Base-by-base conservation (phyloP, 129 eudicot genomes). In the Erigeron canadensis region DNA sequence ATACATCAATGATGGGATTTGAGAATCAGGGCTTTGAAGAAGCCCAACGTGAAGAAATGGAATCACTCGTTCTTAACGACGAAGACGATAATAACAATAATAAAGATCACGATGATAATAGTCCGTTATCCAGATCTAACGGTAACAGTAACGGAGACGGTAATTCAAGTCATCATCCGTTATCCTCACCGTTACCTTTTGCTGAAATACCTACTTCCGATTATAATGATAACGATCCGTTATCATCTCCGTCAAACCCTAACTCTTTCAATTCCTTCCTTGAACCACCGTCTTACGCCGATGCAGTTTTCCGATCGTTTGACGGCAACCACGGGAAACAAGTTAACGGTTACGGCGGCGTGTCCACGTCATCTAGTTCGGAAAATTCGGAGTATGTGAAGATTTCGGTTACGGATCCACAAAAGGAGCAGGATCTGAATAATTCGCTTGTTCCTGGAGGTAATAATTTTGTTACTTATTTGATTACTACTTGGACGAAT, bases 241-340 rank as follows among this genome's bases (percentile, higher is more conserved):
- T 81, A 17, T 48, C 69, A 38, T 59, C 77, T 54, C 59, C 82
- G 67, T 55, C 80, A 65, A 84, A 69, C 82, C 89, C 84, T 71
- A 84, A 61, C 77, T 79, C 85, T 4, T 76, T 86, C 72, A 82
- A 88, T 47, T 71, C 93, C 54, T 80, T 87, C 69, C 95, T 93
- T 60, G 96, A 93, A 53, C 98, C 96, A 4, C 98, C 96, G 8
- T 93, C 96, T 5, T 92, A 89, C 73, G 96, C 96, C 0, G 98
- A 93, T 8, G 95, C 96, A 1, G 81, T 93, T n/a, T 93, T 93
- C 81, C 23, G 84, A 78, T 93, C 98, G 48, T 93, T 89, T 59
- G 98, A 91, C 72, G 77, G 84, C 5, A 89, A 78, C 51, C 78
- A 70, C 55, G 70, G 65, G 13, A 44, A 54, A 38, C 79, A 80